phyloP scores from a whole-genome alignment of 2,329 filamentous ascomycete genomes.

The Magnaporthiopsis rhizophila region DNA sequence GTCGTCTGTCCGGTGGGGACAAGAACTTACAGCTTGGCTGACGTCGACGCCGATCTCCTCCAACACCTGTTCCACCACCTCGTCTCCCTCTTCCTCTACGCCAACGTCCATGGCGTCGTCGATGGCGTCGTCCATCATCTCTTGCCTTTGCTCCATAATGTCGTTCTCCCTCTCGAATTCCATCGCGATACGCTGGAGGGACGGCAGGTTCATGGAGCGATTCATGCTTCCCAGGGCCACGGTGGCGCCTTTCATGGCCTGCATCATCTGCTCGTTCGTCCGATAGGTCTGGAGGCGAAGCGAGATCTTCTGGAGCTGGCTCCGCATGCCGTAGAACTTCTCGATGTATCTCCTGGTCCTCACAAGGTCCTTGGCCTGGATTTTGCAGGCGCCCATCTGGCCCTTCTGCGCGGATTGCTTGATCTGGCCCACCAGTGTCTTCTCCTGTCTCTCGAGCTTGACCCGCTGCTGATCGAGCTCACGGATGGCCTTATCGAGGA shows the following conservation, averaged over 20 bases:
- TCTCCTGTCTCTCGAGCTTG: conserved; percentile 97
- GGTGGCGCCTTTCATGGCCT: conserved; percentile 97
- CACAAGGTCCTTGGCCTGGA: conserved; percentile 95
- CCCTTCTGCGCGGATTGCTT: conserved; percentile 98
- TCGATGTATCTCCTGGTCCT: conserved; percentile 90
- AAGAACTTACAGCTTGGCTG: conserved; percentile 67
- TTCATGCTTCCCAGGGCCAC: conserved; percentile 95
- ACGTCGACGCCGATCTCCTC: conserved; percentile 96
- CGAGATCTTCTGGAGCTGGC: conserved; percentile 92
- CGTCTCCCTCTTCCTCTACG: conserved; percentile 91
- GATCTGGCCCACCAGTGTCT: conserved; percentile 91
- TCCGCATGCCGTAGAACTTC: conserved; percentile 98
- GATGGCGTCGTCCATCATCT: conserved; percentile 99
- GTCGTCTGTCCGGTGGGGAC: neutral
- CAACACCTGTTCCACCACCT: conserved; percentile 91
- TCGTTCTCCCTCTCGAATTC: conserved; percentile 99
- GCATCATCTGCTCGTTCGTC: conserved; percentile 99
- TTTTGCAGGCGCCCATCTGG: conserved; percentile 97
- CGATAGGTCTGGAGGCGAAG: conserved; percentile 94
- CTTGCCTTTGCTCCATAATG: conserved; percentile 97
- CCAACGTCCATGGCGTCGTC: conserved; percentile 89
- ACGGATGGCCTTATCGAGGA: conserved; percentile 93
- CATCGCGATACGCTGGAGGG: conserved; percentile 93
- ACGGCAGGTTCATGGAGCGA: conserved; percentile 91
- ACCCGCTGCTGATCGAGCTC: conserved; percentile 91